These are phyloP conservation scores for Marvania coccoides DNA, from an alignment of 139 green algal species.

Conservation along the genomic window DNA sequence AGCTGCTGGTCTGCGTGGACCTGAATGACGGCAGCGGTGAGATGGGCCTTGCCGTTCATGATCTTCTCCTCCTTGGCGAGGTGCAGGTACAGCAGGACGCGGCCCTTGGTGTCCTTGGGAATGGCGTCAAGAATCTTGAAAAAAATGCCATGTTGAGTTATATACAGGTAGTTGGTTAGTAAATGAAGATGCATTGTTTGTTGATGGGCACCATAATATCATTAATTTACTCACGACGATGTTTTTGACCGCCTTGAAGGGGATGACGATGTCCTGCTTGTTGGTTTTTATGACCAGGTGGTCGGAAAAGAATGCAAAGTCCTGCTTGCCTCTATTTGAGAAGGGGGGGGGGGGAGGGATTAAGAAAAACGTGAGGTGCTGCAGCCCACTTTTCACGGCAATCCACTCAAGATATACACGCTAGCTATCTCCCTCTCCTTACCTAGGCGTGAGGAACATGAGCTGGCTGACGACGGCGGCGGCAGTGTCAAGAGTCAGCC, in stretches of 20 bases:
- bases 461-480: not conserved
- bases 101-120: slow-evolving; percentile 24
- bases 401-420: too few relatives aligned
- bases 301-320: slow-evolving; percentile 22
- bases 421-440: too few relatives aligned
- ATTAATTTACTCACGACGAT: slow-evolving; percentile 20
- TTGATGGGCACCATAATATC: too few relatives aligned
- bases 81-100: slow-evolving; percentile 17
- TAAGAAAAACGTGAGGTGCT: too few relatives aligned
- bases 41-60: slow-evolving; percentile 20
- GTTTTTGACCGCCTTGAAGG: slow-evolving; percentile 8
- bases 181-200: too few relatives aligned
- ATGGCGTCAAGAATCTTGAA: slow-evolving; percentile 25
- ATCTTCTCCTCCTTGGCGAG: slow-evolving; percentile 5
- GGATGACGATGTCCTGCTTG: slow-evolving; percentile 17
- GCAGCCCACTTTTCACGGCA: too few relatives aligned
- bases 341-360: too few relatives aligned
- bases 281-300: slow-evolving; percentile 12
- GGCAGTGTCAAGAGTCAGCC: not conserved
- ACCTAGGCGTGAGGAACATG: slow-evolving; percentile 14
- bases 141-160: too few relatives aligned
- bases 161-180: too few relatives aligned
- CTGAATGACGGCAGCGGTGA: slow-evolving; percentile 15
- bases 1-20: slow-evolving; percentile 10
- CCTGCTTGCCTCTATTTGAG: slow-evolving; percentile 31